These are phyloP conservation scores for Brettanomyces anomalus DNA, from an alignment of 805 yeast species.

Conservation along the genomic window DNA sequence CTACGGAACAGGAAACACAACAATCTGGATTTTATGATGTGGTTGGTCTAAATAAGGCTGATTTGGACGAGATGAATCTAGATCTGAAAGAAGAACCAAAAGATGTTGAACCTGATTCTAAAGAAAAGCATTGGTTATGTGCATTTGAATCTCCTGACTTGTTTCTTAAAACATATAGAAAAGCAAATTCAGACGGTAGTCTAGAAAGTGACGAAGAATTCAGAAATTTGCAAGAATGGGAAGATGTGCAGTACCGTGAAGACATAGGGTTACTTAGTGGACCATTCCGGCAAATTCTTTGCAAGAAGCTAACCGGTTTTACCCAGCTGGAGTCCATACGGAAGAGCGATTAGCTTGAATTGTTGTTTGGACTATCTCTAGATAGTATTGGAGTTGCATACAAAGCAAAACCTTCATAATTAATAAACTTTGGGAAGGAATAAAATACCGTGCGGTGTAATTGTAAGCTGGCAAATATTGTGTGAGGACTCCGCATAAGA, in stretches of 20 bases:
- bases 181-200: slow-evolving; percentile 4
- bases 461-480: too few species aligned
- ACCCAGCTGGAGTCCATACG: not conserved
- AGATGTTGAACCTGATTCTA: slow-evolving; percentile 7
- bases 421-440: too few species aligned
- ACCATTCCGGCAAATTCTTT: slow-evolving; percentile 6
- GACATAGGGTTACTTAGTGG: slow-evolving; percentile 15
- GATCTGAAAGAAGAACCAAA: slow-evolving; percentile 14
- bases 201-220: slow-evolving; percentile 12
- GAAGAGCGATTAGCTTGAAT: not conserved
- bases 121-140: slow-evolving; percentile 2
- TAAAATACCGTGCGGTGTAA: too few species aligned
- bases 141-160: slow-evolving; percentile 1
- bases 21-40: slow-evolving; percentile 3
- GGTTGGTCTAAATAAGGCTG: slow-evolving; percentile 33
- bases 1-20: slow-evolving; percentile 11
- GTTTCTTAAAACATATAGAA: slow-evolving; percentile 11
- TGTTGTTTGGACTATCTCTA: too few species aligned
- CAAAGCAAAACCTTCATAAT: too few species aligned
- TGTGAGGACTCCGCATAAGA: too few species aligned
- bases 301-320: not conserved
- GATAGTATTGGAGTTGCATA: too few species aligned
- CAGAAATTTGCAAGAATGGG: slow-evolving; percentile 16
- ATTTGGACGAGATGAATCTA: slow-evolving; percentile 35
- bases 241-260: slow-evolving; percentile 8